Conservation (phyloP, 2,329 filamentous ascomycete species). For the Sarocladium kiliense region DNA sequence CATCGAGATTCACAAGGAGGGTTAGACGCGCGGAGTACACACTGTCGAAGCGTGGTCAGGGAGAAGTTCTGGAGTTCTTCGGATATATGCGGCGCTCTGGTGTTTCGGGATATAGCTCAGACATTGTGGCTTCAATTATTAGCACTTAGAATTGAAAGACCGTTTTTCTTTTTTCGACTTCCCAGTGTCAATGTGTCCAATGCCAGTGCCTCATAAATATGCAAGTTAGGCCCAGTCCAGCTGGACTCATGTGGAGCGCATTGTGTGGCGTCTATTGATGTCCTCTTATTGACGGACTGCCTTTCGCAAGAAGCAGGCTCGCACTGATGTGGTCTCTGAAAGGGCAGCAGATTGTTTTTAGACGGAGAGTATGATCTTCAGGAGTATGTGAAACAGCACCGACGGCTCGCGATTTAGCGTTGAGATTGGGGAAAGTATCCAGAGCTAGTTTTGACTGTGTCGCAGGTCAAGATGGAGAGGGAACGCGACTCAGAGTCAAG, state of each 20-base stretch:
- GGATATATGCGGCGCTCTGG: not conserved
- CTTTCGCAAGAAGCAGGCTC: too few species aligned
- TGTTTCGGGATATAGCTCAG: not conserved
- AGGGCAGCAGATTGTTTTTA: too few species aligned
- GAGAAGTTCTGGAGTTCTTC: not conserved
- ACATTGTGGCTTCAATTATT: not conserved
- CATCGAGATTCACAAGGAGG: conserved; percentile 49
- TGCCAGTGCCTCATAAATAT: too few species aligned
- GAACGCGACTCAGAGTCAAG: not conserved
- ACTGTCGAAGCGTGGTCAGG: not conserved
- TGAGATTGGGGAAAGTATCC: not conserved
- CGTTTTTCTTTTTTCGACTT: not conserved
- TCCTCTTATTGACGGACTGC: not conserved
- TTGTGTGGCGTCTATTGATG: not conserved
- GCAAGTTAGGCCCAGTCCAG: too few species aligned
- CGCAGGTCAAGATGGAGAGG: not conserved
- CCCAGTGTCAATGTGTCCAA: not conserved
- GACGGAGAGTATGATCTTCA: not conserved
- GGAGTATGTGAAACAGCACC: not conserved
- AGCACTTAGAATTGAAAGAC: conserved; percentile 5
- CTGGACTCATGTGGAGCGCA: too few species aligned
- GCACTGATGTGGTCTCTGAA: too few species aligned
- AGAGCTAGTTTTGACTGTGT: not conserved
- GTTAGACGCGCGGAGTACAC: not conserved
- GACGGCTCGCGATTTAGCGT: not conserved